Base-by-base conservation (phyloP, 768 basidiomycete species). In the Paxillus ammoniavirescens region DNA sequence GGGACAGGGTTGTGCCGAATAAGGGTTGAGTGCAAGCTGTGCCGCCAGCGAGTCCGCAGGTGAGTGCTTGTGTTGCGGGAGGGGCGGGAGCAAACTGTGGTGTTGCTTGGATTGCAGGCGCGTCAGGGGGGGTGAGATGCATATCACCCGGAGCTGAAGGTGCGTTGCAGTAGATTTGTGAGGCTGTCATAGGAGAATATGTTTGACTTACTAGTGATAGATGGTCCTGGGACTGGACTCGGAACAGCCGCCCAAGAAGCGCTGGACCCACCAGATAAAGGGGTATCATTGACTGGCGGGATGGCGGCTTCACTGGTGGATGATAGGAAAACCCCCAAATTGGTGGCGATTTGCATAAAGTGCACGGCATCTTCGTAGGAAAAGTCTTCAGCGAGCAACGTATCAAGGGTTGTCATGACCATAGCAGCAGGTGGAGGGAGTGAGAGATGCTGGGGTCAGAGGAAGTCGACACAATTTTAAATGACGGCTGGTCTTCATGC, bases 11-110 rank as follows among this genome's bases (percentile, higher is more conserved):
- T 2, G 52, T 50, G 37, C 21, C 42, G 4, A 47, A 26, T 13
- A 58, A 40, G 1, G 47, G 48, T 12, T 17, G 21, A 26, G 17
- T 12, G 12, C 61, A 63, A 18, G 33, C 12, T 17, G 43, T 37
- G 8, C 45, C 38, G 35, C 44, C 41, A 17, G 50, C 10, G 13
- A 57, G 42, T 7, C 42, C n/a, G 28, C 52, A 56, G 18, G 47
- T 43, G 6, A 48, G 42, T 35, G 4, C 5, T 26, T 28, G 23
- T 37, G 28, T 23, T 13, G 5, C 5, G 14, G 45, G 30, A 31
- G 18, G 33, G 17, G 10, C 5, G 8, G 26, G 13, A 10, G 18
- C 21, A 26, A 12, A n/a, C 23, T 42, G 10, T 8, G 12, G 1
- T 10, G 33, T 12, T 33, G 2, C 33, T 33, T 33, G 33, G 7